Base-by-base conservation (phyloP, 306 rosid genomes). In the Lablab purpureus region DNA sequence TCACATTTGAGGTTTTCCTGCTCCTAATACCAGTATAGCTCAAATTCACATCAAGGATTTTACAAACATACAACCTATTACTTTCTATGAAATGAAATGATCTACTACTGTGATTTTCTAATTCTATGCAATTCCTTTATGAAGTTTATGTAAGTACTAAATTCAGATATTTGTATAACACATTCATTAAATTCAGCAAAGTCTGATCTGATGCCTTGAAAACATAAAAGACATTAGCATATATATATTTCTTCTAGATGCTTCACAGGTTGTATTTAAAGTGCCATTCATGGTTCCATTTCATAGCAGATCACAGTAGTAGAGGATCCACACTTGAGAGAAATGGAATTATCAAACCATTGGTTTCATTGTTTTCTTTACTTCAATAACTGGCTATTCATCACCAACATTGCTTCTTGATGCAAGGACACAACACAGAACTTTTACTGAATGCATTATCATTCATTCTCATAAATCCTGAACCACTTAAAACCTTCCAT, bases 261-360 rank as follows among this genome's bases (percentile, higher is more conserved):
- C 52, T 18, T 47, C 52, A 41, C 14, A 41, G 46, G 14, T 41
- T 10, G 13, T 41, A 41, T 40, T 7, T 40, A 43, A 43, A 43
- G 49, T 10, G 49, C 15, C 49, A 43, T 43, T 13, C 15, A 43
- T 43, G 49, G 49, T 43, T 12, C 9, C 10, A 27, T 55, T n/a
- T n/a, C n/a, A n/a, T n/a, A 21, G 63, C 30, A 55, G 32, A 55
- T 55, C 10, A 28, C 27, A 55, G 63, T 10, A 0, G 32, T 23
- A 55, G 30, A 55, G 62, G 63, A 55, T 55, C 25, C 15, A 55
- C 63, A 55, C 63, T 52, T 19, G 28, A 52, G 60, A 52, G 28
- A 52, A 8, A 12, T 52, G 28, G n/a, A 56, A 10, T 56, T 56
- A 56, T 27, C 41, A 60, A 27, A 10, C 19, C 40, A 60, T 14